phyloP scores from a whole-genome alignment of 1,284 basidiomycete genomes.

The Ceratobasidium sp. region DNA sequence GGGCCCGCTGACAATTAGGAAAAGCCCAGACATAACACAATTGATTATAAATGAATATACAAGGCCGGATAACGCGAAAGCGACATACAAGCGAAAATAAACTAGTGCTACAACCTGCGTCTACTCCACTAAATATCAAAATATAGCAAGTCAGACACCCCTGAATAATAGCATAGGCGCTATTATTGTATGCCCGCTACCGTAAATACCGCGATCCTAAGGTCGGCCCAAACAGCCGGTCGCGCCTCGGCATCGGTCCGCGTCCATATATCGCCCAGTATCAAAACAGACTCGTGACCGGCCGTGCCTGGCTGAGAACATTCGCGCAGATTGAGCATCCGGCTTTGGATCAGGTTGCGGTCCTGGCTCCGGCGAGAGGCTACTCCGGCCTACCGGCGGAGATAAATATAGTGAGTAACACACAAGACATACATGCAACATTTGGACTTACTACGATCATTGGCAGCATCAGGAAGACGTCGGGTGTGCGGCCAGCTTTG shows the following conservation, averaged over 20 bases:
- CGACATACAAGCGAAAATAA: background rate
- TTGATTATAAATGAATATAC: background rate
- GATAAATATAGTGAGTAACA: background rate
- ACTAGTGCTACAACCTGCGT: slow-evolving; percentile 10
- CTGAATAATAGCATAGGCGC: background rate
- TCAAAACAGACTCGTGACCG: slow-evolving; percentile 7
- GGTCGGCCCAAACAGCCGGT: slow-evolving; percentile 16
- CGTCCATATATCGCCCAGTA: slow-evolving; percentile 1
- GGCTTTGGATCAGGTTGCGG: slow-evolving; percentile 1
- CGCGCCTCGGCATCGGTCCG: slow-evolving; percentile 18
- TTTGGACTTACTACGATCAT: slow-evolving; percentile 19
- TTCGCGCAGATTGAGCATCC: slow-evolving; percentile 17
- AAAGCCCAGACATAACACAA: too few species aligned
- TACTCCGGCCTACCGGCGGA: slow-evolving; percentile 1
- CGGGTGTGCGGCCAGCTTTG: slow-evolving; percentile 38
- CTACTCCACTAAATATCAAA: background rate
- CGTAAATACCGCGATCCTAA: background rate
- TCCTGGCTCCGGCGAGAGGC: slow-evolving; percentile 18
- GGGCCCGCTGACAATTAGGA: too few species aligned
- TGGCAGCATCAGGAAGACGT: slow-evolving; percentile 17
- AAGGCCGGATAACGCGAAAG: background rate
- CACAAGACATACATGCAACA: too few species aligned
- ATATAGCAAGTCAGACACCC: background rate
- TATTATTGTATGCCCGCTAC: slow-evolving; percentile 8
- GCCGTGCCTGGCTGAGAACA: slow-evolving; percentile 16